A percentile compares a stretch with the other conserved stretches of the same genome.
These are phyloP conservation scores for Perkinsus marinus DNA, from an alignment of 169 alveolate genomes.

Conservation along the genomic window DNA sequence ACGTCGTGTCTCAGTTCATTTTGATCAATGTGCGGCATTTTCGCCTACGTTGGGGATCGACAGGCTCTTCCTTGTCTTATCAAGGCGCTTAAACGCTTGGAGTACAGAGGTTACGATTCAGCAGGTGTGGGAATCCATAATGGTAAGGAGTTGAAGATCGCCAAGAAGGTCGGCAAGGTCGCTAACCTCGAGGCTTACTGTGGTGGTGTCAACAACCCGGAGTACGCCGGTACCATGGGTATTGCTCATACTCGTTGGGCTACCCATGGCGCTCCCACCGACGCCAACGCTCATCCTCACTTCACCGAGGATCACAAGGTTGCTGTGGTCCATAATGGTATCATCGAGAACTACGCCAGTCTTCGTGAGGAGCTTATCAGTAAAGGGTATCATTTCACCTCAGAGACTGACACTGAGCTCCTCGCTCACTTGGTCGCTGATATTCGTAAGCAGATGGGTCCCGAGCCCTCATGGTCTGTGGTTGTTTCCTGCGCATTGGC, in stretches of 20 bases:
- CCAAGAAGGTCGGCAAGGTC: conserved; percentile 5
- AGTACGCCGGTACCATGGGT: conserved; percentile 50
- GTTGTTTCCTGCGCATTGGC: neutral
- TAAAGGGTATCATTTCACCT: conserved; percentile 46
- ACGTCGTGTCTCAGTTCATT: neutral
- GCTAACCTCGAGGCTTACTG: neutral
- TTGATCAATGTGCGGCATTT: neutral
- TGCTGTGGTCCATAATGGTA: conserved; percentile 90
- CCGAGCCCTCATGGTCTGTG: neutral
- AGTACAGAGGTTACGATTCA: conserved; percentile 9
- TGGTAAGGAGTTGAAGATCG: neutral
- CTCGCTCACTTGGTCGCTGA: conserved; percentile 83
- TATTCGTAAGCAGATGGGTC: neutral
- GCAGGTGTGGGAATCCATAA: conserved; percentile 1
- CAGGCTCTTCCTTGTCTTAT: neutral
- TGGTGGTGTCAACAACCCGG: neutral
- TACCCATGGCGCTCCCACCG: conserved; percentile 91
- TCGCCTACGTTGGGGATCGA: conserved; percentile 1
- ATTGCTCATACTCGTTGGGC: conserved; percentile 99
- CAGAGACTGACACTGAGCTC: conserved; percentile 91
- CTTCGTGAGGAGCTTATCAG: conserved; percentile 41
- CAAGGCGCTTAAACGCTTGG: neutral
- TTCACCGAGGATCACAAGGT: conserved; percentile 67
- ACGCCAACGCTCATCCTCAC: conserved; percentile 95
- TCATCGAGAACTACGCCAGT: conserved; percentile 67